Evolutionary conservation across 208 protist genomes (phyloP).

Genomic region (Acanthamoeba culbertsoni): DNA sequence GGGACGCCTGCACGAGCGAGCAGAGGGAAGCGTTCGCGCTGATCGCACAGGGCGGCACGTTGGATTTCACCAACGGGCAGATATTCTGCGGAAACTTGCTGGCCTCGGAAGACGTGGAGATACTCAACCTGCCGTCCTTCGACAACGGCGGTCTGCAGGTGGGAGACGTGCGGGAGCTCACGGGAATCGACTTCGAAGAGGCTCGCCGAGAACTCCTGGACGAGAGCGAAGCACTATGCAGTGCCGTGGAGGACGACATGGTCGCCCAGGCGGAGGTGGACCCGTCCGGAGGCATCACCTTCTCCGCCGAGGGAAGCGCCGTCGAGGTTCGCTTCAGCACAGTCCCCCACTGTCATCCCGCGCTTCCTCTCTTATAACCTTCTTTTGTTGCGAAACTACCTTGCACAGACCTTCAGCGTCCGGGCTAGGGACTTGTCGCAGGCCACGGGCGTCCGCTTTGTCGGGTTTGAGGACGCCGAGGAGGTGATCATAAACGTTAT

Average conservation of each 20-base stretch:
- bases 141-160: not conserved
- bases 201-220: not conserved
- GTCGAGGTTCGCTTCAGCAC: not conserved
- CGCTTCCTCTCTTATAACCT: not conserved
- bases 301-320: not conserved
- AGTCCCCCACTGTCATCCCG: too few relatives aligned
- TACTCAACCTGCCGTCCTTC: not conserved
- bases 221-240: not conserved
- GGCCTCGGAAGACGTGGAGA: not conserved
- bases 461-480: not conserved
- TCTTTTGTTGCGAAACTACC: not conserved
- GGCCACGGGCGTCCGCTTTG: not conserved
- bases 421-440: not conserved
- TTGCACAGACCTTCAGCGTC: not conserved
- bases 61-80: not conserved
- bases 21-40: not conserved
- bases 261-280: not conserved
- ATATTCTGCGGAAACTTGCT: constrained; percentile 14
- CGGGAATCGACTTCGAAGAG: not conserved
- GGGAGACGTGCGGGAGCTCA: not conserved
- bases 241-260: not conserved
- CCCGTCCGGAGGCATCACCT: not conserved
- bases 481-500: constrained; percentile 31
- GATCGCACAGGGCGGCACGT: not conserved
- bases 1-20: not conserved